Conservation (phyloP, 2,329 filamentous ascomycete species). For the Phaeophleospora eucalypticola region DNA sequence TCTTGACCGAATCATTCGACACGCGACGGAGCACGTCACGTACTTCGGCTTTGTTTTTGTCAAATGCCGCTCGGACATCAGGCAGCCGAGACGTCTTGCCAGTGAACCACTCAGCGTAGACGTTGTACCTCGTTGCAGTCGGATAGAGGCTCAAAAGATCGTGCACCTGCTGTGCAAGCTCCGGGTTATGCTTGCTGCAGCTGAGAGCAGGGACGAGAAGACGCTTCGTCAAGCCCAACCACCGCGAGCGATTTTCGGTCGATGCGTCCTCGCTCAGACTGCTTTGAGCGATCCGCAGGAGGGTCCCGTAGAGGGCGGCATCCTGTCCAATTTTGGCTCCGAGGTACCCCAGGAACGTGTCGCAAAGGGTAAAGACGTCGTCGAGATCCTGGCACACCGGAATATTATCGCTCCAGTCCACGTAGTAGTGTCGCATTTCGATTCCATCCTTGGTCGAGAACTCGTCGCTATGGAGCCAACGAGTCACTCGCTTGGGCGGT, state of each 20-base stretch:
- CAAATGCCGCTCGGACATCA: slow-evolving; percentile 74
- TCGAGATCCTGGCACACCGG: slow-evolving; percentile 87
- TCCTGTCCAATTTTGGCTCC: slow-evolving; percentile 89
- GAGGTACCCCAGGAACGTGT: slow-evolving; percentile 76
- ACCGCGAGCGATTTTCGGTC: slow-evolving; percentile 66
- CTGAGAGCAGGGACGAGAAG: slow-evolving; percentile 85
- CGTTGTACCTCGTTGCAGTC: slow-evolving; percentile 70
- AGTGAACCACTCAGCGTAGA: slow-evolving; percentile 91
- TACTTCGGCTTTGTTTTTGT: slow-evolving; percentile 71
- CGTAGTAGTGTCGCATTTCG: slow-evolving; percentile 91
- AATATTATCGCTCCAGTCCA: slow-evolving; percentile 92
- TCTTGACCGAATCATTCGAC: slow-evolving; percentile 77
- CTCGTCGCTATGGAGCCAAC: slow-evolving; percentile 81
- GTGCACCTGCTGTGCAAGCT: slow-evolving; percentile 81
- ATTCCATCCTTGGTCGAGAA: slow-evolving; percentile 67
- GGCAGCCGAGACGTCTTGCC: slow-evolving; percentile 69
- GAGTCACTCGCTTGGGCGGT: slow-evolving; percentile 62
- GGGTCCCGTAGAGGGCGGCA: slow-evolving; percentile 68
- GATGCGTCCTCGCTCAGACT: slow-evolving; percentile 69
- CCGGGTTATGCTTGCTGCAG: slow-evolving; percentile 77
- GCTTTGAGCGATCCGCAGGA: slow-evolving; percentile 78
- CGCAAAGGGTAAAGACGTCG: slow-evolving; percentile 82
- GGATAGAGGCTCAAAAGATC: slow-evolving; percentile 76
- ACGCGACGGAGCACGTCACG: slow-evolving; percentile 83
- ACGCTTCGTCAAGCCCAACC: slow-evolving; percentile 78